A percentile compares a stretch with the other conserved stretches of the same genome.
These are phyloP conservation scores for Aureobasidium sp. DNA, from an alignment of 2,329 filamentous ascomycete species.

Conservation along the genomic window DNA sequence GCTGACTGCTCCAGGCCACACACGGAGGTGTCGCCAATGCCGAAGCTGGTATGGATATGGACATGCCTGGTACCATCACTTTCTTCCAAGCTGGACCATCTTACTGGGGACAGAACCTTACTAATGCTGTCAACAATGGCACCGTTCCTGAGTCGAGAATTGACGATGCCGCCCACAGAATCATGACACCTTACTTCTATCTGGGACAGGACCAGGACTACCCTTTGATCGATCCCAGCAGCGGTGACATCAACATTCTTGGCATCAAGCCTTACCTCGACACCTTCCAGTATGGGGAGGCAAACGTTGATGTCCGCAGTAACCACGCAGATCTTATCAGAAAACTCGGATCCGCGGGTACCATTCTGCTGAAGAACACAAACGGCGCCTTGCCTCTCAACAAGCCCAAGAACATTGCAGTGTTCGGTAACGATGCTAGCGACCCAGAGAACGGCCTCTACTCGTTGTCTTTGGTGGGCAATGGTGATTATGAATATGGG, in stretches of 20 bases:
- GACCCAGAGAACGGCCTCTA: constrained; percentile 44
- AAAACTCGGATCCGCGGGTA: constrained; percentile 48
- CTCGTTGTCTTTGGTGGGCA: constrained; percentile 33
- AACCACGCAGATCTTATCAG: constrained; percentile 47
- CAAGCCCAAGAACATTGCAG: constrained; percentile 34
- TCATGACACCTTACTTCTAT: constrained; percentile 48
- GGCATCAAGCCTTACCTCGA: constrained; percentile 47
- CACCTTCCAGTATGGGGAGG: constrained; percentile 36
- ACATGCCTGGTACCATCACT: constrained; percentile 19
- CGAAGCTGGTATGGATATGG: constrained; percentile 55
- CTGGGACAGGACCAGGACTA: constrained; percentile 54
- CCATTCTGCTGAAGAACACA: constrained; percentile 58
- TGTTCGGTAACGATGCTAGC: constrained; percentile 35
- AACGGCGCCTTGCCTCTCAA: constrained; percentile 49
- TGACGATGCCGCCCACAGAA: constrained; percentile 50
- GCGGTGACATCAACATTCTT: constrained; percentile 29
- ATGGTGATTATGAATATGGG: constrained; percentile 32
- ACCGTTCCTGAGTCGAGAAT: constrained; percentile 49
- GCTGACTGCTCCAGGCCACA: constrained; percentile 31
- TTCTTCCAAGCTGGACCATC: constrained; percentile 18
- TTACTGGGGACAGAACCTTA: constrained; percentile 31
- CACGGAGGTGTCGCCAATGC: constrained; percentile 51
- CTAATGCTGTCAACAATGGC: constrained; percentile 43
- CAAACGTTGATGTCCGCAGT: constrained; percentile 25
- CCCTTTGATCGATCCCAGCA: constrained; percentile 35